Percentiles rank a stretch among this genome's conserved stretches.
phyloP scores from a whole-genome alignment of 176 grass and related monocot genomes.

The Aegilops sharonensis region DNA sequence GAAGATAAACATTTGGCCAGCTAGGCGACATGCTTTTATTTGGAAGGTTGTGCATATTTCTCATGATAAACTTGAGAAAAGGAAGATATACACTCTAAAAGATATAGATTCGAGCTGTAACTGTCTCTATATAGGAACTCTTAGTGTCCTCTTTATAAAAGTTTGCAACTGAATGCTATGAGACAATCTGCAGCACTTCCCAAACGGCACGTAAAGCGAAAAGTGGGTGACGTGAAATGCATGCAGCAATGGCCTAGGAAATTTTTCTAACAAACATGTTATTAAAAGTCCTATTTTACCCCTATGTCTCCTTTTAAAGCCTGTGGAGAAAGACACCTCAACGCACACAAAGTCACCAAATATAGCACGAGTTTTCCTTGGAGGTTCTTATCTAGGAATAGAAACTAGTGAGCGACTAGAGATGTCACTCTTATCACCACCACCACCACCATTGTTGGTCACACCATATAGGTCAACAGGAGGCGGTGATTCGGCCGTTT shows the following conservation, averaged over 20 bases:
- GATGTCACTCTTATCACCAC: conserved; percentile 4
- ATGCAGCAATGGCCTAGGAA: not conserved
- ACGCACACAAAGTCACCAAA: not conserved
- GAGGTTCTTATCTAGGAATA: not conserved
- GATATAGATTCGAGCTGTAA: too few species aligned
- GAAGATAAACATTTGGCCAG: not conserved
- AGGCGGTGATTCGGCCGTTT: not conserved
- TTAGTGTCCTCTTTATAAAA: not conserved
- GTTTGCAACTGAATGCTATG: not conserved
- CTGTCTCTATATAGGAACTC: not conserved
- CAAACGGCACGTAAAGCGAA: not conserved
- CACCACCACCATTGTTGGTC: not conserved
- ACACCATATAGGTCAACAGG: not conserved
- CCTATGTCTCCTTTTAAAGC: not conserved
- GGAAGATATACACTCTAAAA: not conserved
- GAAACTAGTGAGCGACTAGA: not conserved
- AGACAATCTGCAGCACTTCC: not conserved
- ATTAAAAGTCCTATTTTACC: not conserved
- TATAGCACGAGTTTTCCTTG: not conserved
- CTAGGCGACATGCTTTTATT: not conserved
- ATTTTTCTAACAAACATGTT: not conserved
- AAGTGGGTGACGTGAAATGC: not conserved
- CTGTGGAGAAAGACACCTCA: not conserved
- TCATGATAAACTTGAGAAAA: not conserved
- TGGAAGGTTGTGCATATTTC: not conserved